phyloP scores from a whole-genome alignment of 1,139 yeast species.

The Nematodospora anomalae region DNA sequence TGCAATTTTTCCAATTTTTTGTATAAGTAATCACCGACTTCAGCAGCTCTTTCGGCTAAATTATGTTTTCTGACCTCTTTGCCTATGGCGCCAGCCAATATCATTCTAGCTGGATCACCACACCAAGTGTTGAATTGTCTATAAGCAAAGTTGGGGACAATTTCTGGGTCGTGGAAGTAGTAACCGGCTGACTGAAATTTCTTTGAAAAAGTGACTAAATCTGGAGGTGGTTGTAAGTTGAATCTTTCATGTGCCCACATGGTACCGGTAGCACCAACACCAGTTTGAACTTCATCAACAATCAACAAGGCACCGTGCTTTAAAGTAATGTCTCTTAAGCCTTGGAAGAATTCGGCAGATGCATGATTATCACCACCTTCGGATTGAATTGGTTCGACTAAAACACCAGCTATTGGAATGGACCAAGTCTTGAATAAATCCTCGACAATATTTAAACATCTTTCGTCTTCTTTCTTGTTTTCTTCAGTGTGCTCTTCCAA shows the following conservation, averaged over 20 bases:
- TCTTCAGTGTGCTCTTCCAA: slow-evolving; percentile 54
- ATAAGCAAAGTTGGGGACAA: slow-evolving; percentile 70
- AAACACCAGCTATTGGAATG: slow-evolving; percentile 71
- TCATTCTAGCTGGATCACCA: slow-evolving; percentile 81
- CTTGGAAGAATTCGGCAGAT: slow-evolving; percentile 72
- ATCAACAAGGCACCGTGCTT: slow-evolving; percentile 69
- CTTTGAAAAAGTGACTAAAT: slow-evolving; percentile 80
- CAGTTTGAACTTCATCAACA: slow-evolving; percentile 85
- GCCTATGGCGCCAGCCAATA: slow-evolving; percentile 70
- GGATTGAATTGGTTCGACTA: slow-evolving; percentile 80
- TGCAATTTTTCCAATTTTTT: slow-evolving; percentile 51
- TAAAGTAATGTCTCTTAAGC: slow-evolving; percentile 68
- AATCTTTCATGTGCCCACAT: slow-evolving; percentile 89
- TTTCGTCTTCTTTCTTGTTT: slow-evolving; percentile 64
- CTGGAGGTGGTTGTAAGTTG: slow-evolving; percentile 70
- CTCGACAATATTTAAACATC: slow-evolving; percentile 64
- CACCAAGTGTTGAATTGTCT: slow-evolving; percentile 92
- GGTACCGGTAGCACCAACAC: slow-evolving; percentile 82
- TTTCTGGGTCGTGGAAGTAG: slow-evolving; percentile 68
- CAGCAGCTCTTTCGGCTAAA: slow-evolving; percentile 52
- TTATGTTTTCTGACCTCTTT: slow-evolving; percentile 61
- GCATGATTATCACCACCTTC: slow-evolving; percentile 92
- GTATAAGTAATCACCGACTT: slow-evolving; percentile 66
- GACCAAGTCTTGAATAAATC: slow-evolving; percentile 55
- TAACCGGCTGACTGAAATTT: slow-evolving; percentile 87